These are phyloP conservation scores for Umbelopsis ramanniana DNA, from an alignment of 192 early-diverging fungal genomes.

Conservation along the genomic window DNA sequence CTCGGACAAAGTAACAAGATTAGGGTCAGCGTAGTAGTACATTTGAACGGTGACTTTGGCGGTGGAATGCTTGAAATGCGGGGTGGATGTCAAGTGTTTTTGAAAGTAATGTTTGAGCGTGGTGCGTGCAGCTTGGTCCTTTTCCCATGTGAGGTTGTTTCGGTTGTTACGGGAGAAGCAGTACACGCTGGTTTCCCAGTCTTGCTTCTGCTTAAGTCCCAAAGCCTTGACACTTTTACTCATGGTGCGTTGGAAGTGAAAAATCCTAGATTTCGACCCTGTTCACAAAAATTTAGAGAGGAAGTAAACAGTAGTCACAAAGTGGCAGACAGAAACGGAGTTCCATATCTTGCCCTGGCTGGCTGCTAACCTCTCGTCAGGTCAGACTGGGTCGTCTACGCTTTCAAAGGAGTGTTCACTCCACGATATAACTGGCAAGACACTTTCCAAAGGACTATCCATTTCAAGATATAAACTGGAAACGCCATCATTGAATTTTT, in stretches of 20 bases:
- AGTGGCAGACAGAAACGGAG: no score
- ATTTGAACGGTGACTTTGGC: constrained; percentile 42
- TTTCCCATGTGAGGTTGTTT: constrained; percentile 46
- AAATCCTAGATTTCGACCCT: no score
- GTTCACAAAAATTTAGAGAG: no score
- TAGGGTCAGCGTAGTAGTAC: constrained; percentile 47
- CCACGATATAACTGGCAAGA: no score
- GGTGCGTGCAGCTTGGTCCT: constrained; percentile 37
- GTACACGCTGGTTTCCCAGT: constrained; percentile 45
- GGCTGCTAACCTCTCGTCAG: no score
- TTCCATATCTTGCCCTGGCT: no score
- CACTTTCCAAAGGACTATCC: no score
- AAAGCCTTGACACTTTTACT: constrained; percentile 46
- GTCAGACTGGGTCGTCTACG: no score
- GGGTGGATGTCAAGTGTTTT: constrained; percentile 43
- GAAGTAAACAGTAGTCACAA: constrained; percentile 18
- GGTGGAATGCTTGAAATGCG: constrained; percentile 43
- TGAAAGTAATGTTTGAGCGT: constrained; percentile 46
- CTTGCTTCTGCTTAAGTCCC: constrained; percentile 41
- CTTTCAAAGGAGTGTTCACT: no score
- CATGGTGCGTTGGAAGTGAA: constrained; percentile 16
- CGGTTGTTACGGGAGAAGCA: constrained; percentile 42
- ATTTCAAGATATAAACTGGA: no score
- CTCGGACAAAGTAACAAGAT: constrained; percentile 23
- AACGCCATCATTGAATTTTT: no score